phyloP scores from a whole-genome alignment of 2,329 filamentous ascomycete genomes.

The Lanzia echinophila region DNA sequence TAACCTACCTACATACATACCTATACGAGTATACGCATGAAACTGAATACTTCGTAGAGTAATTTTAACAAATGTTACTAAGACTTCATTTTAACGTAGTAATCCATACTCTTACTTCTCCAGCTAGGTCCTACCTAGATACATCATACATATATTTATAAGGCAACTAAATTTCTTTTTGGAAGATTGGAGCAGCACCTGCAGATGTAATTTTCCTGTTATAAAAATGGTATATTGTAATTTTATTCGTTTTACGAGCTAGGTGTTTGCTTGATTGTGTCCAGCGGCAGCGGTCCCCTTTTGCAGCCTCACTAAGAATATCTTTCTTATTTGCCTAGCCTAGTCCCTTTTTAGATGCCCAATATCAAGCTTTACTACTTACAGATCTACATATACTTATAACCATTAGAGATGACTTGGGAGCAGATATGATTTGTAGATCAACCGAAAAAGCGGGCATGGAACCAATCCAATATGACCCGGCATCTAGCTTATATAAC shows the following conservation, averaged over 20 bases:
- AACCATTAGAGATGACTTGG: too few species aligned
- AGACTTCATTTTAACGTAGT: background rate
- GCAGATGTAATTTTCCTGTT: background rate
- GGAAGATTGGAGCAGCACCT: background rate
- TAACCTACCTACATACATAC: background rate
- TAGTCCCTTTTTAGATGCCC: too few species aligned
- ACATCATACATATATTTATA: background rate
- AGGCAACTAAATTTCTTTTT: background rate
- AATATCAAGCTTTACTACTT: too few species aligned
- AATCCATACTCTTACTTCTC: background rate
- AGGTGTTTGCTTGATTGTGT: background rate
- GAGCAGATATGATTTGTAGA: too few species aligned
- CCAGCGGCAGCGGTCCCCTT: background rate
- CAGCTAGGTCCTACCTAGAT: too few species aligned
- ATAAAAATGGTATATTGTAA: conserved; percentile 9
- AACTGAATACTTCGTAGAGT: background rate
- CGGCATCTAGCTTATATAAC: too few species aligned
- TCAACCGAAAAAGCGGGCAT: too few species aligned
- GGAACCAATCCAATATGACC: too few species aligned
- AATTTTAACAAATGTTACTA: background rate
- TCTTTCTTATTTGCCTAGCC: background rate
- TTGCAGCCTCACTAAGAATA: background rate
- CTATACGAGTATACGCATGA: too few species aligned
- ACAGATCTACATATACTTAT: too few species aligned
- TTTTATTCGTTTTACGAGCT: background rate